Conservation (phyloP, 2,329 filamentous ascomycete genomes). For the Tolypocladium album region DNA sequence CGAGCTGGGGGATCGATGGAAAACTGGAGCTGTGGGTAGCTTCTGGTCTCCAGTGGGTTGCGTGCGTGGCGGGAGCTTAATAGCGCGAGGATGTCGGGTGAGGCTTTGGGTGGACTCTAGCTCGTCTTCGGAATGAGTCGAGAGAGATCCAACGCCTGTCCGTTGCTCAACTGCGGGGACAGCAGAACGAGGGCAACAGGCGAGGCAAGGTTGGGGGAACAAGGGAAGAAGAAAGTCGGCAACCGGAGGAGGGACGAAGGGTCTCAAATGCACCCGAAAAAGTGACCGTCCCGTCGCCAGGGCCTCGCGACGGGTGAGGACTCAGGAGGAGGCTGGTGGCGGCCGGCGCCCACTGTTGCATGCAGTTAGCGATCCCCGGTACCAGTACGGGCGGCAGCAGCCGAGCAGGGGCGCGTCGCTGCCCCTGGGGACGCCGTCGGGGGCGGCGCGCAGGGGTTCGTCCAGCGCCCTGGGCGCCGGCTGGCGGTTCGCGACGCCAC, state of each 20-base stretch:
- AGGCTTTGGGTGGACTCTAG: not conserved
- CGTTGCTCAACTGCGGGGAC: not conserved
- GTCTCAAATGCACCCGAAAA: not conserved
- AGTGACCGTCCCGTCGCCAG: not conserved
- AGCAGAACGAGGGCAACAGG: not conserved
- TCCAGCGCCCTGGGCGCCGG: not conserved
- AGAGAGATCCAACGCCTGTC: not conserved
- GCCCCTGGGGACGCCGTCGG: not conserved
- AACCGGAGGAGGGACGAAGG: not conserved
- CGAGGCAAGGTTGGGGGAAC: not conserved
- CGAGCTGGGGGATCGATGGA: not conserved
- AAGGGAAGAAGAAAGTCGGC: not conserved
- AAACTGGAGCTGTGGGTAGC: constrained; percentile 7
- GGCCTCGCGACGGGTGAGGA: not conserved
- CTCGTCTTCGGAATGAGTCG: not conserved
- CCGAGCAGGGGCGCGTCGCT: not conserved
- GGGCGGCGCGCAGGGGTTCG: not conserved
- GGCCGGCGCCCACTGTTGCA: not conserved
- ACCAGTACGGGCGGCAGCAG: not conserved
- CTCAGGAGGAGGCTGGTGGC: not conserved
- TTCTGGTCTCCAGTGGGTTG: not conserved
- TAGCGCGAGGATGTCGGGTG: not conserved
- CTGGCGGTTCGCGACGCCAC: not conserved
- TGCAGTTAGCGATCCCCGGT: constrained; percentile 1
- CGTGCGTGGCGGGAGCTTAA: not conserved